Percentiles rank a stretch among this genome's conserved stretches.
These are phyloP conservation scores for Podospora pseudoanserina DNA, from an alignment of 495 filamentous ascomycete genomes.

Conservation along the genomic window DNA sequence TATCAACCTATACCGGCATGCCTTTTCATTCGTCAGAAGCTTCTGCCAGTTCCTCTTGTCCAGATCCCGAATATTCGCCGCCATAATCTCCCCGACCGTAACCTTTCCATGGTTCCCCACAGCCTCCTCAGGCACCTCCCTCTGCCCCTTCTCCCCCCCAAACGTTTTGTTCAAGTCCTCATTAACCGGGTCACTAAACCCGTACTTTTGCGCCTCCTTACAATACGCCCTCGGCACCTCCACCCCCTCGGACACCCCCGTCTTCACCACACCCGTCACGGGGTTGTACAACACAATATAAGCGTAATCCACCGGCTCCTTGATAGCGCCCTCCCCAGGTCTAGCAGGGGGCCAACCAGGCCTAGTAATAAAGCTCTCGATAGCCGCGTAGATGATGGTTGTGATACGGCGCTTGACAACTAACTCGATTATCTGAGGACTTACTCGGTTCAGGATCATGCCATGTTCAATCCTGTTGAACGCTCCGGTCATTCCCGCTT, in stretches of 20 bases:
- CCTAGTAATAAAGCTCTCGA: conserved; percentile 23
- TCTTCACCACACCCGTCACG: not conserved
- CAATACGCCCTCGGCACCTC: conserved; percentile 18
- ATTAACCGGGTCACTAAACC: conserved; percentile 15
- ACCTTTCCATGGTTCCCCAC: conserved; percentile 14
- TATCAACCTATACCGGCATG: conserved; percentile 25
- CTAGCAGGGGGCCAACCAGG: not conserved
- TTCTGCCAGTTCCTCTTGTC: conserved; percentile 25
- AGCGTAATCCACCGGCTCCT: conserved; percentile 20
- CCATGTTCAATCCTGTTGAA: conserved; percentile 16
- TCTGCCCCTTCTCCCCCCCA: not conserved
- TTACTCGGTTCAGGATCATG: too few relatives aligned
- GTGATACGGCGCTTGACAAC: not conserved
- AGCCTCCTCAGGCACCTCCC: not conserved
- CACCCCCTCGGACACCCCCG: conserved; percentile 14
- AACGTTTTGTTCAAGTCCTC: not conserved
- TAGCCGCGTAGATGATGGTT: conserved; percentile 14
- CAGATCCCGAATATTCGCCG: conserved; percentile 8
- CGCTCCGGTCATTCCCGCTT: conserved; percentile 14
- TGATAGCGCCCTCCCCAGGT: not conserved
- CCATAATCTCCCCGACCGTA: conserved; percentile 18
- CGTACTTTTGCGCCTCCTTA: conserved; percentile 11
- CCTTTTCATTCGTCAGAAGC: conserved; percentile 6
- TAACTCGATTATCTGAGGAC: not conserved
- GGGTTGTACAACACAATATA: conserved; percentile 21